Conservation (phyloP, 2,329 filamentous ascomycete genomes). For the Elsinoe batatas region DNA sequence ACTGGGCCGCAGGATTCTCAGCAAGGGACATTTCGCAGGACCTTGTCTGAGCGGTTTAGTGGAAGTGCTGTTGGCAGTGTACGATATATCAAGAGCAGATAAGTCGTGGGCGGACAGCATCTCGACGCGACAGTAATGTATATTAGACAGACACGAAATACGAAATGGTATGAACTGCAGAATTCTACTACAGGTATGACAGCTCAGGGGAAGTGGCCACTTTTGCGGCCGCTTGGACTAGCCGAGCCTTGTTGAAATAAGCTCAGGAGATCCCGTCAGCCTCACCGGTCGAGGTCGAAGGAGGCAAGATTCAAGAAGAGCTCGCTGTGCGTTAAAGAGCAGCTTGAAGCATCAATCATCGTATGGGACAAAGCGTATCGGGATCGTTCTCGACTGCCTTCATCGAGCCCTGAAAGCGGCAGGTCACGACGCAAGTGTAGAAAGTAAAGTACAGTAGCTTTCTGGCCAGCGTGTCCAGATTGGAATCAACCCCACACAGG, state of each 20-base stretch:
- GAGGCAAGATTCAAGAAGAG: neutral
- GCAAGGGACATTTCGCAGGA: too few relatives aligned
- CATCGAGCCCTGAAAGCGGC: constrained; percentile 3
- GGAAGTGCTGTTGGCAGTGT: too few relatives aligned
- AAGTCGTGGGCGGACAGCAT: too few relatives aligned
- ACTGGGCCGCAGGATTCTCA: too few relatives aligned
- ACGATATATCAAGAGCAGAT: too few relatives aligned
- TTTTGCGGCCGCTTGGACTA: neutral
- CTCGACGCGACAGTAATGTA: too few relatives aligned
- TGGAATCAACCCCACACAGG: constrained; percentile 1
- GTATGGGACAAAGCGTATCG: neutral
- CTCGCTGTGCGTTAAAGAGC: neutral
- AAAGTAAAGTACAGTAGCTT: neutral
- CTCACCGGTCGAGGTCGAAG: neutral
- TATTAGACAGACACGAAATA: neutral
- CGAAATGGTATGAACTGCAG: neutral
- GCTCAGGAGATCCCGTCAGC: constrained; percentile 7
- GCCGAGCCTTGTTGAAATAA: neutral
- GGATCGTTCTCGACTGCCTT: neutral
- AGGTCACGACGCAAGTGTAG: neutral
- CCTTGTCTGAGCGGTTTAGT: too few relatives aligned
- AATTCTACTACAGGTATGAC: neutral
- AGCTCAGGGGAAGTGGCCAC: neutral
- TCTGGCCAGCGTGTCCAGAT: constrained; percentile 1
- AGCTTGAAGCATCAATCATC: too few relatives aligned